Percentiles rank a stretch among this genome's conserved stretches.
Evolutionary conservation across 2,329 filamentous ascomycete species (phyloP).

Genomic region (Capronia coronata): DNA sequence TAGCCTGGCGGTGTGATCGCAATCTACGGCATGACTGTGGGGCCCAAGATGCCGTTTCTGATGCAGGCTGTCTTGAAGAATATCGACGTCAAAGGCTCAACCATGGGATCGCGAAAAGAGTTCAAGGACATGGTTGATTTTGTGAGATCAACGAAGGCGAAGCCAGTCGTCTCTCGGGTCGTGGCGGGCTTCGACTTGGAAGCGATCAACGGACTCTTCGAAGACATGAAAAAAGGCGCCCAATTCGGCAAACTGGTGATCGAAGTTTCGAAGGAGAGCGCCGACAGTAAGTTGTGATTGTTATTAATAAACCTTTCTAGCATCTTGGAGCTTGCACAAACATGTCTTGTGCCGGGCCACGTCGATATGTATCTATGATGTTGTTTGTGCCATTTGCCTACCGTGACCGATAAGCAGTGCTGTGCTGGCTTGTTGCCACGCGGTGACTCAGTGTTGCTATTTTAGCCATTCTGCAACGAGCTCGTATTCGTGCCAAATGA

Average conservation of each 20-base stretch:
- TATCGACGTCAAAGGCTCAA: slow-evolving; percentile 75
- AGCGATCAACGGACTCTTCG: slow-evolving; percentile 76
- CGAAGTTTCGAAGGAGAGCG: slow-evolving; percentile 48
- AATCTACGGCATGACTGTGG: slow-evolving; percentile 84
- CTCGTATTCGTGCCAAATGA: too few relatives aligned
- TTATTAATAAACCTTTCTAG: slow-evolving; percentile 7
- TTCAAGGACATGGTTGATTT: slow-evolving; percentile 88
- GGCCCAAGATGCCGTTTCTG: slow-evolving; percentile 76
- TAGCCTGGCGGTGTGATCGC: slow-evolving; percentile 72
- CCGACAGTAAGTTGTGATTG: slow-evolving; percentile 37
- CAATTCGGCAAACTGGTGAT: slow-evolving; percentile 95
- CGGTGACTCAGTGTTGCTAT: not conserved
- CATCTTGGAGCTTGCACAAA: not conserved
- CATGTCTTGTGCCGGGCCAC: not conserved
- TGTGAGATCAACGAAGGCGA: slow-evolving; percentile 64
- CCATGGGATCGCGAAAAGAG: slow-evolving; percentile 86
- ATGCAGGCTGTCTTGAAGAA: slow-evolving; percentile 84
- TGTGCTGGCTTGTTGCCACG: not conserved
- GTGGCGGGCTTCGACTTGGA: slow-evolving; percentile 66
- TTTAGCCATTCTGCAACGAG: not conserved
- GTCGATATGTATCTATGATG: not conserved
- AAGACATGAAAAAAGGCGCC: slow-evolving; percentile 74
- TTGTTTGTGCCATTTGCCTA: not conserved
- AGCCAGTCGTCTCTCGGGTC: slow-evolving; percentile 68
- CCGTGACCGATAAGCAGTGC: not conserved